Evolutionary conservation across 805 yeast genomes (phyloP).

Genomic region (Zygosaccharomyces kombuchaensis): DNA sequence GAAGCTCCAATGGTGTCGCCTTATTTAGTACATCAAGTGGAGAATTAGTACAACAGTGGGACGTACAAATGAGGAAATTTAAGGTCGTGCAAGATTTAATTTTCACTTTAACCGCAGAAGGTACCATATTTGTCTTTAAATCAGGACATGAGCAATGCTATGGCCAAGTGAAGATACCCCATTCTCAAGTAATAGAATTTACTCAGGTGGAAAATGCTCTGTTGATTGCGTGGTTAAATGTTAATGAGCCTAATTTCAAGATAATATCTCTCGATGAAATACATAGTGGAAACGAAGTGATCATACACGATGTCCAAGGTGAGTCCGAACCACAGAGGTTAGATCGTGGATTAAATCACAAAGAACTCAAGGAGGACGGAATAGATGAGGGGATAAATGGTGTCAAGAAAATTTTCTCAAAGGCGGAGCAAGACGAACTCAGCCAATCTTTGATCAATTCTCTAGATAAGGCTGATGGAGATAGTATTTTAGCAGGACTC

Average conservation of each 20-base stretch:
- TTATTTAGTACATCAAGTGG: constrained; percentile 19
- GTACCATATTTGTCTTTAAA: constrained; percentile 26
- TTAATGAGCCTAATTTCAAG: constrained; percentile 39
- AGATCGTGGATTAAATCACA: constrained; percentile 23
- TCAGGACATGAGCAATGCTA: constrained; percentile 35
- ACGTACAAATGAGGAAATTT: constrained; percentile 20
- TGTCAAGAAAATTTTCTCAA: constrained; percentile 20
- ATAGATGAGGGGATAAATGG: constrained; percentile 31
- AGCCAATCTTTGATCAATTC: constrained; percentile 28
- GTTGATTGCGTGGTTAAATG: constrained; percentile 37
- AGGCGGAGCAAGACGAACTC: constrained; percentile 29
- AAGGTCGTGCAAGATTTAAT: constrained; percentile 20
- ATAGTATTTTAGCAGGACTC: constrained; percentile 27
- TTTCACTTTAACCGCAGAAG: constrained; percentile 21
- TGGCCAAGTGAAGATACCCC: constrained; percentile 28
- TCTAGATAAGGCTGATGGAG: constrained; percentile 25
- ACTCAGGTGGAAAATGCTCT: constrained; percentile 16
- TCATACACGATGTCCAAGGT: constrained; percentile 30
- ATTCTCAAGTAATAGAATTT: constrained; percentile 29
- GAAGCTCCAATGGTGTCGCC: constrained; percentile 17
- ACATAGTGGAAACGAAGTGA: constrained; percentile 22
- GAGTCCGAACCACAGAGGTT: constrained; percentile 20
- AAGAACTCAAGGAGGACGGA: constrained; percentile 12
- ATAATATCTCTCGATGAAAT: constrained; percentile 23
- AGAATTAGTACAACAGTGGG: constrained; percentile 21